Base-by-base conservation (phyloP, 2,329 filamentous ascomycete genomes). In the Zalaria obscura region DNA sequence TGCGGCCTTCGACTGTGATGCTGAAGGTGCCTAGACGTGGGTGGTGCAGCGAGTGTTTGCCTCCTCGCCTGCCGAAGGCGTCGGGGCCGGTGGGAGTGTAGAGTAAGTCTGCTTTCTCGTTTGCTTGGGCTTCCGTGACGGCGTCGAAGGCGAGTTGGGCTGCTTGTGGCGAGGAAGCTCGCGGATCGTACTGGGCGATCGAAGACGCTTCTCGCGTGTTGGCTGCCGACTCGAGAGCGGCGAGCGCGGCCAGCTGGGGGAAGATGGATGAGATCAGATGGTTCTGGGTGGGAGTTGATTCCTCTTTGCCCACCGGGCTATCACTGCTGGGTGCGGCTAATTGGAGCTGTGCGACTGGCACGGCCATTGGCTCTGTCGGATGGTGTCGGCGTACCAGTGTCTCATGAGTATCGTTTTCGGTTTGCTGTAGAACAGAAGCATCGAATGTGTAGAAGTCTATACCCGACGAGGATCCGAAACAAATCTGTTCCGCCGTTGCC, bases 51-150 rank as follows among this genome's bases (percentile, higher is more conserved):
- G 61, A 58, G 47, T 70, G 69, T 4, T 55, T 55, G 3, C 64
- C 63, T 3, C 48, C 52, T 25, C 53, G 48, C 4, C 49, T 43
- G 35, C 52, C 50, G 6, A 52, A 43, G 32, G 43, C 46, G 36
- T 53, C 47, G 26, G 49, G 46, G 26, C 55, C 49, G 7, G 60
- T 55, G 9, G 60, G 50, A n/a, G 52, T 58, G 73, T 79, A 86
- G n/a, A 83, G 75, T 2, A 88, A 70, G 2, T 78, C 70, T 25
- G 76, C 82, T 50, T 75, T 78, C 60, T 86, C 80, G 28, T 73
- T 69, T 55, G 82, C 76, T 0, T 80, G 80, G 29, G 78, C 73
- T 44, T 69, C 67, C 3, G 78, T 67, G 6, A 79, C 70, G 0
- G 70, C 65, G 2, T 71, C 66, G 53, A 82, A 76, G 35, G 72